phyloP scores from a whole-genome alignment of 805 yeast genomes.

The Candida patagonica region DNA sequence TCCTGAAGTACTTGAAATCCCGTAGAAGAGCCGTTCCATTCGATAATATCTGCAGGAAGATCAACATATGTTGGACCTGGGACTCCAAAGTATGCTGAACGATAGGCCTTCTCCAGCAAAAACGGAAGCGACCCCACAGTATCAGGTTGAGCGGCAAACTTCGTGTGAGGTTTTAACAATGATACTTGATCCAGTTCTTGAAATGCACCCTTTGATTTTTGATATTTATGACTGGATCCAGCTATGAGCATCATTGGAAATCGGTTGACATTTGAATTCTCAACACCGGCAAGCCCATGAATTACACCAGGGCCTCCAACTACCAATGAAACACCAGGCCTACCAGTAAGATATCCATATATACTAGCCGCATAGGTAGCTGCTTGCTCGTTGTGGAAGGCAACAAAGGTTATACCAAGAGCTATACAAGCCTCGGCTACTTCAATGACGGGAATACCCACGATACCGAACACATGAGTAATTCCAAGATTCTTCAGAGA shows the following conservation, averaged over 20 bases:
- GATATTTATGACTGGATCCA: conserved; percentile 46
- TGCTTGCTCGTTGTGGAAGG: conserved; percentile 63
- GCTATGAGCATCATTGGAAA: conserved; percentile 62
- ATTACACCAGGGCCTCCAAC: conserved; percentile 73
- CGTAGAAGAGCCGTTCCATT: conserved; percentile 14
- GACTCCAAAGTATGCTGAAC: conserved; percentile 36
- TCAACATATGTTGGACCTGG: conserved; percentile 60
- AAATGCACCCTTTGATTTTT: conserved; percentile 51
- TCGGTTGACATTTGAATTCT: conserved; percentile 50
- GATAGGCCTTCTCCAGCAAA: conserved; percentile 39
- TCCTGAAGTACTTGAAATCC: conserved; percentile 6
- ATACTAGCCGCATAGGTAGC: conserved; percentile 71
- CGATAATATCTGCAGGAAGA: conserved; percentile 53
- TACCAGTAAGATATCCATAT: conserved; percentile 55
- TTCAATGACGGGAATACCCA: conserved; percentile 69
- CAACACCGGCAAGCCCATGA: conserved; percentile 58
- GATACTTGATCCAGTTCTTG: conserved; percentile 63
- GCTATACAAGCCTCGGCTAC: conserved; percentile 53
- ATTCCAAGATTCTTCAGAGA: conserved; percentile 43
- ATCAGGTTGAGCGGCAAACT: conserved; percentile 41
- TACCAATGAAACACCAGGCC: conserved; percentile 57
- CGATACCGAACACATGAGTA: conserved; percentile 54
- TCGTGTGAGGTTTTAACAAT: conserved; percentile 38
- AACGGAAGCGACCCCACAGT: conserved; percentile 29
- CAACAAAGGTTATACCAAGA: conserved; percentile 45